These are phyloP conservation scores for Rhizoctonia solani DNA, from an alignment of 1,284 basidiomycete species.

Conservation along the genomic window DNA sequence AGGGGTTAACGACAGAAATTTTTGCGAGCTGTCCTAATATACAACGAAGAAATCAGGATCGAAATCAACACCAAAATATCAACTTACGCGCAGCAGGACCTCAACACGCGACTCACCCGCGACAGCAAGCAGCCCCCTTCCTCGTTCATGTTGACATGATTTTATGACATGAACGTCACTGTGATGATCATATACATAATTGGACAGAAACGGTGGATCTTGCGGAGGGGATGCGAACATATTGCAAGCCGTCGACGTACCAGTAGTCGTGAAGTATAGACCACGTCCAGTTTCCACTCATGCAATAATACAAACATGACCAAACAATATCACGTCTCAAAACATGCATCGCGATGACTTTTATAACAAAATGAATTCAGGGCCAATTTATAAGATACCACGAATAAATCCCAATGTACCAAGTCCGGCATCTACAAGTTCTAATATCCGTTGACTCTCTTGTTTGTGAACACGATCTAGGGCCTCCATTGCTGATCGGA, in stretches of 20 bases:
- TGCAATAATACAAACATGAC: slow-evolving; percentile 12
- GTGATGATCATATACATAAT: slow-evolving; percentile 29
- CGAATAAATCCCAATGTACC: slow-evolving; percentile 66
- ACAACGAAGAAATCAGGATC: slow-evolving; percentile 32
- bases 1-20: slow-evolving; percentile 50
- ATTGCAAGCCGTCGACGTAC: no score
- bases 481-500: slow-evolving; percentile 59
- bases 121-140: slow-evolving; percentile 57
- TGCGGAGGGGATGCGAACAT: slow-evolving; percentile 26
- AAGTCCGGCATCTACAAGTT: slow-evolving; percentile 68
- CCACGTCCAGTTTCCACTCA: background rate
- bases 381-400: slow-evolving; percentile 33
- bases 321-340: slow-evolving; percentile 5
- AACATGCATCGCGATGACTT: background rate
- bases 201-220: slow-evolving; percentile 15
- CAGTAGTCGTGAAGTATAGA: background rate
- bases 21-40: slow-evolving; percentile 43
- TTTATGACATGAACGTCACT: slow-evolving; percentile 32
- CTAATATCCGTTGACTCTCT: slow-evolving; percentile 74
- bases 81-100: slow-evolving; percentile 63
- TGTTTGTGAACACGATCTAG: slow-evolving; percentile 66
- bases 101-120: slow-evolving; percentile 72
- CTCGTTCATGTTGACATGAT: slow-evolving; percentile 27
- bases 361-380: background rate
- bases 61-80: slow-evolving; percentile 33